Conservation (phyloP, 208 protist genomes). For the Trypanosoma grayi region DNA sequence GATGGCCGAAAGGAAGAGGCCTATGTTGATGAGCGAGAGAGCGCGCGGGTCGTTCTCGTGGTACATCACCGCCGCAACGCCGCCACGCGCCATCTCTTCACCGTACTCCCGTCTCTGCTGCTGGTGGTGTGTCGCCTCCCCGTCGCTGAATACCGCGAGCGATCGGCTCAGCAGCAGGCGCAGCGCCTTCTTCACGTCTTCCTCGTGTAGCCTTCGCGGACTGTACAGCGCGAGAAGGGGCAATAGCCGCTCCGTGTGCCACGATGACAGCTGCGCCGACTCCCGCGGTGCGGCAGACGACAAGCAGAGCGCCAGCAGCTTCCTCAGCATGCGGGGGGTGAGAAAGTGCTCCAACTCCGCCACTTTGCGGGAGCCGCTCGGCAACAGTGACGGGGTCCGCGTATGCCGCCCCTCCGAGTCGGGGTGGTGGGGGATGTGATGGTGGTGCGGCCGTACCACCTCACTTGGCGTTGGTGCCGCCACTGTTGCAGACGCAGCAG, state of each 20-base stretch:
- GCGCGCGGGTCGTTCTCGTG: slow-evolving; percentile 14
- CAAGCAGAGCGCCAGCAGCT: slow-evolving; percentile 11
- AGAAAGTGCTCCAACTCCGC: slow-evolving; percentile 1
- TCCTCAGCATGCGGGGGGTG: slow-evolving; percentile 1
- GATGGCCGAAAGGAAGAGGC: slow-evolving; percentile 47
- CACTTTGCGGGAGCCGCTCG: neutral
- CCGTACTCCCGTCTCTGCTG: slow-evolving; percentile 6
- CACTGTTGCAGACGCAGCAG: too few species aligned
- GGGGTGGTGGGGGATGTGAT: too few species aligned
- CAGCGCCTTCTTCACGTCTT: slow-evolving; percentile 12
- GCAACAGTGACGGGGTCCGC: neutral
- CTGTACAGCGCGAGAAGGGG: slow-evolving; percentile 25
- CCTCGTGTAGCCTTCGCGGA: slow-evolving; percentile 8
- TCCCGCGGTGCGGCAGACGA: neutral
- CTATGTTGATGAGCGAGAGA: slow-evolving; percentile 43
- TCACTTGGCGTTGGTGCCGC: too few species aligned
- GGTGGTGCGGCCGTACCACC: too few species aligned
- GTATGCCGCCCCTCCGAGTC: neutral
- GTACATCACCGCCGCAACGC: neutral
- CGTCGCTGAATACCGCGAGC: slow-evolving; percentile 12
- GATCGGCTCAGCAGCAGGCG: slow-evolving; percentile 30
- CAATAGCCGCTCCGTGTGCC: slow-evolving; percentile 18
- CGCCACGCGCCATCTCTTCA: slow-evolving; percentile 14
- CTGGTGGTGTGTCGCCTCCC: too few species aligned
- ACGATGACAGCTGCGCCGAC: neutral